phyloP scores from a whole-genome alignment of 2,329 filamentous ascomycete species.

The Hymenotorrendiella dingleyae region DNA sequence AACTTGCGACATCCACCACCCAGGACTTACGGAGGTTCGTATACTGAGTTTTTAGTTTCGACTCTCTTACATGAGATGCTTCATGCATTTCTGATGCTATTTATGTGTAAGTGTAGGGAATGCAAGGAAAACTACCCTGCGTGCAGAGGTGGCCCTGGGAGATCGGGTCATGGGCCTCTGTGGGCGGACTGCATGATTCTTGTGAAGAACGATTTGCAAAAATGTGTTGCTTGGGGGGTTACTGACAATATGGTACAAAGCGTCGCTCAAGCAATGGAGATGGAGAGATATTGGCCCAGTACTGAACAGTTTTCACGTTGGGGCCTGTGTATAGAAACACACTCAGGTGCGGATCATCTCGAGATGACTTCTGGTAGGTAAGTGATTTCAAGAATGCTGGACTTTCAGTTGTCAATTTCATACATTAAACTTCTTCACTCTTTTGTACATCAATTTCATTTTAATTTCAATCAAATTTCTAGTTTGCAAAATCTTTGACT shows the following conservation, averaged over 20 bases:
- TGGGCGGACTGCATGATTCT: background rate
- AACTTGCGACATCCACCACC: too few species aligned
- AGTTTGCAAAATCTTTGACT: too few species aligned
- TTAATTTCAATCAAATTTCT: too few species aligned
- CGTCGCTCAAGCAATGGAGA: background rate
- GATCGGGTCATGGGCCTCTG: background rate
- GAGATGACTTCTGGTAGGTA: too few species aligned
- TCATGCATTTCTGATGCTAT: background rate
- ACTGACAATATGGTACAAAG: background rate
- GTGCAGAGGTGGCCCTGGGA: background rate
- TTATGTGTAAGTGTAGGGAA: background rate
- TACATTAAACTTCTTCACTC: too few species aligned
- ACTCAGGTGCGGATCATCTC: too few species aligned
- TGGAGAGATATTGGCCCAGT: background rate
- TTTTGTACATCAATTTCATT: too few species aligned
- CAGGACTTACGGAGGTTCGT: too few species aligned
- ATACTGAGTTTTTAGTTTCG: background rate
- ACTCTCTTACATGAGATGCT: background rate
- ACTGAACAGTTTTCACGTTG: background rate
- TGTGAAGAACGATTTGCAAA: background rate
- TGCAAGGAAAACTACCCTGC: background rate
- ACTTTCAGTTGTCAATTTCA: too few species aligned
- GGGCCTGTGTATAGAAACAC: too few species aligned
- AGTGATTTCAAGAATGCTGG: too few species aligned
- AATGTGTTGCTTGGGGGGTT: background rate